phyloP scores from a whole-genome alignment of 169 alveolate species.

The Plasmodium knowlesi region DNA sequence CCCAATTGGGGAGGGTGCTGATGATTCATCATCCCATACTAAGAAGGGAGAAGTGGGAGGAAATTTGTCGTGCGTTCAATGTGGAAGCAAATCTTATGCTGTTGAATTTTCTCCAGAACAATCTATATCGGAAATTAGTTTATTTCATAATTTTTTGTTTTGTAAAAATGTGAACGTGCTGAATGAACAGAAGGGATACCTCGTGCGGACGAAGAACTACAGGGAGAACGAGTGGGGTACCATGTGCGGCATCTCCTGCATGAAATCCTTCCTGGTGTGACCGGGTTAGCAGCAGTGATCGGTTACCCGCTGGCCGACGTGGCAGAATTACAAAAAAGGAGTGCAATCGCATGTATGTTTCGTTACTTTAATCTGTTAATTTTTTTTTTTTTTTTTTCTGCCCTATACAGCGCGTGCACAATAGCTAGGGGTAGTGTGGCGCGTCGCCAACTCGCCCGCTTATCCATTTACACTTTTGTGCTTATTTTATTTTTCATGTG shows the following conservation, averaged over 20 bases:
- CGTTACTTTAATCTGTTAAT: not conserved
- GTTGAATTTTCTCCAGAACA: conserved; percentile 37
- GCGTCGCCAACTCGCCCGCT: not conserved
- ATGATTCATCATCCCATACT: not conserved
- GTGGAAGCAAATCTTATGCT: not conserved
- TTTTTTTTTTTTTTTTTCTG: too few relatives aligned
- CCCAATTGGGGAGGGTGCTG: not conserved
- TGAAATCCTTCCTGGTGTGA: conserved; percentile 83
- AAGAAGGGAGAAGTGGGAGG: conserved; percentile 19
- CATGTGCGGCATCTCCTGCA: conserved; percentile 83
- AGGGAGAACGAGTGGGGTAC: conserved; percentile 86
- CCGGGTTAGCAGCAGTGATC: not conserved
- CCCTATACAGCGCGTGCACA: not conserved
- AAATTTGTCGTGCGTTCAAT: conserved; percentile 1
- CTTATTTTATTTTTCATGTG: not conserved
- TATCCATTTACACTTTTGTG: not conserved
- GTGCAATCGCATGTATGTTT: not conserved
- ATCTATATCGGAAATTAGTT: conserved; percentile 53
- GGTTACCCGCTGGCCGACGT: not conserved
- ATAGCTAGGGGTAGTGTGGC: not conserved
- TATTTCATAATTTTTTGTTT: conserved; percentile 58
- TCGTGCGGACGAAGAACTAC: conserved; percentile 82
- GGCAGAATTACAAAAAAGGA: not conserved
- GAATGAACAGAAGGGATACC: conserved; percentile 82
- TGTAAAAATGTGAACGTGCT: conserved; percentile 35